A percentile compares a stretch with the other conserved stretches of the same genome.
Conservation (phyloP, 2,329 filamentous ascomycete species). For the Exophiala calicioides region DNA sequence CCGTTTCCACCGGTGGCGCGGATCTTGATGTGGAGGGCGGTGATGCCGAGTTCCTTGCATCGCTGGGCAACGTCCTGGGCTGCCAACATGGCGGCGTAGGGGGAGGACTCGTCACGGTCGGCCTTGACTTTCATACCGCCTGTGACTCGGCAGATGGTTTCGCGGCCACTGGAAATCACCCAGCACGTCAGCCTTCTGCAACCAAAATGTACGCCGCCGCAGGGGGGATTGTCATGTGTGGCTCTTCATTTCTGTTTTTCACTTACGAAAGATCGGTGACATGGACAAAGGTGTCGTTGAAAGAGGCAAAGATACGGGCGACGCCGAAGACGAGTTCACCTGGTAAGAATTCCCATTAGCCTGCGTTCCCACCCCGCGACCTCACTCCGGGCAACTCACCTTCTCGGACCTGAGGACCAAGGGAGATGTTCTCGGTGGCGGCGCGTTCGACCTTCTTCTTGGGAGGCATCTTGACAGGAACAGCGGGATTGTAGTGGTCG, state of each 20-base stretch:
- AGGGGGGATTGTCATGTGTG: no score
- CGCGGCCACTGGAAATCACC: conserved; percentile 87
- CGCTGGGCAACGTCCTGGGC: conserved; percentile 93
- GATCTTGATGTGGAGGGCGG: conserved; percentile 99
- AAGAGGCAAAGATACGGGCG: conserved; percentile 95
- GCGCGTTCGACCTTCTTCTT: conserved; percentile 83
- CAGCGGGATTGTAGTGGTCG: no score
- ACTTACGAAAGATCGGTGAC: conserved; percentile 96
- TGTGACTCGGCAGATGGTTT: conserved; percentile 99
- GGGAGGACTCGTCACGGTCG: conserved; percentile 99
- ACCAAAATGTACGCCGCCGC: no score
- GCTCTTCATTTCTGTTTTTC: conserved; percentile 30
- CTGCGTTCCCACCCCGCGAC: no score
- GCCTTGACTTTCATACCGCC: conserved; percentile 99
- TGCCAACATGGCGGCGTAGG: conserved; percentile 99
- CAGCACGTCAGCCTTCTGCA: conserved; percentile 68
- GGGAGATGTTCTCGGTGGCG: conserved; percentile 93
- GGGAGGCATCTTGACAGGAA: conserved; percentile 74
- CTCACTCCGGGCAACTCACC: no score
- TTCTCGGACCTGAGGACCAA: conserved; percentile 95
- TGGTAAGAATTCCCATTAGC: conserved; percentile 41
- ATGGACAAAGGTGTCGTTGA: conserved; percentile 95
- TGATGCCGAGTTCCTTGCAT: conserved; percentile 84
- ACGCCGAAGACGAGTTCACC: conserved; percentile 98
- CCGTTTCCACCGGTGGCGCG: conserved; percentile 99